Evolutionary conservation across 1,284 basidiomycete genomes (phyloP), one percentile per base, ranked within the genome.

Genomic region (Hypsizygus ulmarius): DNA sequence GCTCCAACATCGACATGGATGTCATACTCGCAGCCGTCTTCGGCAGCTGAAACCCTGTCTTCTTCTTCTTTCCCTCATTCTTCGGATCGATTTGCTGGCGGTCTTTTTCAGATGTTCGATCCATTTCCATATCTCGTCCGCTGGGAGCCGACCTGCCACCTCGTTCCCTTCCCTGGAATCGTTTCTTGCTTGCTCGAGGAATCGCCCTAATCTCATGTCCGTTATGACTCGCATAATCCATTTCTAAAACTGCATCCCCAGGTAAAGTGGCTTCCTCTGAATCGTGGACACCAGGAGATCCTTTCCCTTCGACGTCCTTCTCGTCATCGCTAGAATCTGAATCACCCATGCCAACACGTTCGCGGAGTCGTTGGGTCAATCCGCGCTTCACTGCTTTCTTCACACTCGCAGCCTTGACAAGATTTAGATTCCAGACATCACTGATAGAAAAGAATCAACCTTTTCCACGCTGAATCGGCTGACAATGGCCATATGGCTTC

Each of bases 401-500:
- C 19, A 84, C 81, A 49, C 81, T 82, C 30, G 74, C 75, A 16
- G 78, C 83, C 71, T 78, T 54, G 63, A 64, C 52, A 69, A 54
- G 47, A 19, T 32, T 14, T 9, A 11, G 9, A 36, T 18, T 34
- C 7, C 21, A 30, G 19, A 1, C 9, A 38, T 18, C 18, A 7
- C 12, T 19, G 3, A 35, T 25, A 25, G 7, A 25, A 25, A 25
- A 9, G 2, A 28, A 21, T 64, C 35, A 56, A 74, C 78, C 56
- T 80, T 77, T 53, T 78, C 72, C 27, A 74, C 69, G 40, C 79
- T 81, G 58, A 77, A 74, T 39, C 86, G 79, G 49, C 82, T 83
- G 53, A 96, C 91, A 54, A 95, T 87, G 25, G 93, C 93, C 78
- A 96, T 93, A 63, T 96, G 93, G 35, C 87, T 90, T 33, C 90